Conservation (phyloP, 2,329 filamentous ascomycete genomes). For the Aspergillus chevalieri region DNA sequence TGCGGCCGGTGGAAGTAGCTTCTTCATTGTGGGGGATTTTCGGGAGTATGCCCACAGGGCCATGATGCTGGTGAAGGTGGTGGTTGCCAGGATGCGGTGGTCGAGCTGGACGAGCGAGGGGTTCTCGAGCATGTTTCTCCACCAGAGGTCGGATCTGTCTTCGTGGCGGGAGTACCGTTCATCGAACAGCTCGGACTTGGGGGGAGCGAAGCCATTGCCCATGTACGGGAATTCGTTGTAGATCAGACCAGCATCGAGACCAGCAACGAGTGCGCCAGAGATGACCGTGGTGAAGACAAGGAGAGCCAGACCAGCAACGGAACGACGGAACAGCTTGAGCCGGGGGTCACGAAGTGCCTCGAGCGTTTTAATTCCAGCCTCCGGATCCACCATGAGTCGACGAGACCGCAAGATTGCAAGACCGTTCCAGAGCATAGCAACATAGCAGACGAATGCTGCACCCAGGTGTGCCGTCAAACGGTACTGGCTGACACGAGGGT, state of each 20-base stretch:
- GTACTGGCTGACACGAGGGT: constrained; percentile 92
- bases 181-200: constrained; percentile 75
- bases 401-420: constrained; percentile 75
- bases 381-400: constrained; percentile 62
- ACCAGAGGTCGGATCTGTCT: constrained; percentile 79
- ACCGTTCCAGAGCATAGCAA: constrained; percentile 87
- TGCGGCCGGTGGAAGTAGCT: constrained; percentile 50
- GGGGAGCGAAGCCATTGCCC: constrained; percentile 77
- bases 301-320: constrained; percentile 61
- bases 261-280: constrained; percentile 89
- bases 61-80: constrained; percentile 76
- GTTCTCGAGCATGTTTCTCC: constrained; percentile 97
- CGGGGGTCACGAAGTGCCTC: constrained; percentile 58
- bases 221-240: constrained; percentile 99
- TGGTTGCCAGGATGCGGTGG: constrained; percentile 85
- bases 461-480: constrained; percentile 82
- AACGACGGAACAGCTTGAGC: constrained; percentile 67
- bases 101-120: constrained; percentile 92
- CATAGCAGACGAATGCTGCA: constrained; percentile 87
- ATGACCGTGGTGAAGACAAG: constrained; percentile 87
- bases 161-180: constrained; percentile 74
- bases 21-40: constrained; percentile 59
- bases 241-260: constrained; percentile 91
- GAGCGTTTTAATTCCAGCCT: constrained; percentile 55
- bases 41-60: constrained; percentile 75